phyloP scores from a whole-genome alignment of 2,329 filamentous ascomycete genomes.

The Alternaria solani region DNA sequence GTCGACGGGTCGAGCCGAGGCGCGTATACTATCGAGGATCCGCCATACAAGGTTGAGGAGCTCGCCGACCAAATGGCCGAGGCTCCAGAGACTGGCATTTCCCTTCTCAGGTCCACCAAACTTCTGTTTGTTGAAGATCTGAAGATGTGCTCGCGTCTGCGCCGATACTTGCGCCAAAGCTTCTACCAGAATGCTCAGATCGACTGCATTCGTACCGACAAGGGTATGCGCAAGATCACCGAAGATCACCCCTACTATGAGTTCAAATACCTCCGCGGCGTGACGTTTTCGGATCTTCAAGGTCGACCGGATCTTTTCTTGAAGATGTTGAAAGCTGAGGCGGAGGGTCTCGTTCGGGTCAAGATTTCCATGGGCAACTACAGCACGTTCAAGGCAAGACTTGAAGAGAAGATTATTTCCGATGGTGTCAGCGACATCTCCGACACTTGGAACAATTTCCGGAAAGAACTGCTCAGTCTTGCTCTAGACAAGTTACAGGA shows the following conservation, averaged over 20 bases:
- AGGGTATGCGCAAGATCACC: slow-evolving; percentile 90
- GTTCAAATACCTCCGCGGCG: slow-evolving; percentile 93
- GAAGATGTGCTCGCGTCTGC: slow-evolving; percentile 84
- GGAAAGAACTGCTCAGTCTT: slow-evolving; percentile 82
- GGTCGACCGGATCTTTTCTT: slow-evolving; percentile 88
- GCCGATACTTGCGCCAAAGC: slow-evolving; percentile 81
- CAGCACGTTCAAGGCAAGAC: slow-evolving; percentile 75
- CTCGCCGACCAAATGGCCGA: slow-evolving; percentile 76
- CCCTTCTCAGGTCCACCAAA: slow-evolving; percentile 80
- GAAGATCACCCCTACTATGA: slow-evolving; percentile 97
- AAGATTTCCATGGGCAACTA: slow-evolving; percentile 79
- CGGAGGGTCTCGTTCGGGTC: slow-evolving; percentile 90
- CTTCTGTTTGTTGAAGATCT: slow-evolving; percentile 92
- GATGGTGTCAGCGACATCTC: slow-evolving; percentile 96
- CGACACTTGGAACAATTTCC: slow-evolving; percentile 91
- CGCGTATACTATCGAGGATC: slow-evolving; percentile 74
- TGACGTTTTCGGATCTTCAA: slow-evolving; percentile 82
- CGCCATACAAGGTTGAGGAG: slow-evolving; percentile 79
- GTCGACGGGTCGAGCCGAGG: slow-evolving; percentile 79
- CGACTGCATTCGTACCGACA: slow-evolving; percentile 90
- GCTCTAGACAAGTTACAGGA: slow-evolving; percentile 83
- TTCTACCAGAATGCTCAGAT: slow-evolving; percentile 87
- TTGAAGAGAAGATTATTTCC: slow-evolving; percentile 86
- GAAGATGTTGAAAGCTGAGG: slow-evolving; percentile 97
- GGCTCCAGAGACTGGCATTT: slow-evolving; percentile 67